Evolutionary conservation across 2,329 filamentous ascomycete genomes (phyloP).

Genomic region (Basipetospora chlamydospora): DNA sequence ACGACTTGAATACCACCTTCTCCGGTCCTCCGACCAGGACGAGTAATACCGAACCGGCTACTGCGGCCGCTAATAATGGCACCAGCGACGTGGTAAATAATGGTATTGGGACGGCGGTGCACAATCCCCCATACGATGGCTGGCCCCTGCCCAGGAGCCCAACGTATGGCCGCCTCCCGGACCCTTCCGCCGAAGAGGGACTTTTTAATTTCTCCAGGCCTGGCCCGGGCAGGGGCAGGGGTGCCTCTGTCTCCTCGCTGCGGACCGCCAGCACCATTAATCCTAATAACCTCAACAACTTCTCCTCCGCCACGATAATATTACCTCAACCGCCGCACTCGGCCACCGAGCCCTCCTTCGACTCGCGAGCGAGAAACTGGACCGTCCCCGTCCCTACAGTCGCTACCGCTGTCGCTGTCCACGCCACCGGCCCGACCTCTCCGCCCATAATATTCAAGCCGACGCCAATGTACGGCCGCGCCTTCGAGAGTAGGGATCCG

Average conservation of each 20-base stretch:
- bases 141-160: constrained; percentile 1
- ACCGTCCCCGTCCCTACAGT: constrained; percentile 9
- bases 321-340: constrained; percentile 1
- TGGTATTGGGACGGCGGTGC: no score
- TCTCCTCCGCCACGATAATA: neutral
- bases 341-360: neutral
- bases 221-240: constrained; percentile 1
- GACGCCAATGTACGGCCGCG: constrained; percentile 9
- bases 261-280: neutral
- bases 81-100: no score
- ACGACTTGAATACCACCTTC: no score
- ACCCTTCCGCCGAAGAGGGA: constrained; percentile 1
- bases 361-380: constrained; percentile 8
- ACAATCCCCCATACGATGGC: neutral
- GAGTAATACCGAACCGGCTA: no score
- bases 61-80: no score
- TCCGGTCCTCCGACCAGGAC: no score
- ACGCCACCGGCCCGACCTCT: constrained; percentile 10
- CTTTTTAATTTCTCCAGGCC: constrained; percentile 3
- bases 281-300: neutral
- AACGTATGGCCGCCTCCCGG: constrained; percentile 1
- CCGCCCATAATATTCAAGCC: constrained; percentile 10
- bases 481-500: constrained; percentile 5
- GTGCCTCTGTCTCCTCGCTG: neutral
- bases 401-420: no score